Conservation (phyloP, 805 yeast genomes). For the Lachancea thermotolerans region DNA sequence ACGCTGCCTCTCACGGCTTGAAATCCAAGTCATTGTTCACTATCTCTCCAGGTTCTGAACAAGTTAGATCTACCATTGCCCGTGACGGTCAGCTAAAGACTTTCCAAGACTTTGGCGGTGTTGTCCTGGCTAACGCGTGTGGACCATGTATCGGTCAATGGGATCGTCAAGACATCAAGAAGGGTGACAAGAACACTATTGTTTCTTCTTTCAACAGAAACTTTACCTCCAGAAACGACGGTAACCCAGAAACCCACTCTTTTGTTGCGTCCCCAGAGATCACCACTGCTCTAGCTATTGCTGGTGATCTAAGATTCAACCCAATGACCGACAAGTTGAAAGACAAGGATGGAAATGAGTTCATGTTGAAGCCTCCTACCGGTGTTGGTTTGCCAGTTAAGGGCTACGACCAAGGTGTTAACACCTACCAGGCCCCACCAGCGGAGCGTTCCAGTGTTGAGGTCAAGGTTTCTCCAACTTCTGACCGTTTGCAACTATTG, state of each 20-base stretch:
- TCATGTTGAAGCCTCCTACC: slow-evolving; percentile 77
- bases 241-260: slow-evolving; percentile 96
- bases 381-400: slow-evolving; percentile 86
- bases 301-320: slow-evolving; percentile 95
- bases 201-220: slow-evolving; percentile 97
- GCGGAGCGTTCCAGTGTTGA: slow-evolving; percentile 65
- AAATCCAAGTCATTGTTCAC: slow-evolving; percentile 88
- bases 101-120: slow-evolving; percentile 87
- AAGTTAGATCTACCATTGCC: slow-evolving; percentile 95
- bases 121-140: slow-evolving; percentile 94
- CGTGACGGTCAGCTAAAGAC: slow-evolving; percentile 90
- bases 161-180: slow-evolving; percentile 90
- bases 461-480: slow-evolving; percentile 77
- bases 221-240: slow-evolving; percentile 96
- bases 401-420: slow-evolving; percentile 90
- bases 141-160: slow-evolving; percentile 99
- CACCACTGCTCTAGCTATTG: slow-evolving; percentile 89
- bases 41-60: slow-evolving; percentile 98
- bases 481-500: slow-evolving; percentile 93
- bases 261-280: slow-evolving; percentile 96
- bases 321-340: slow-evolving; percentile 86
- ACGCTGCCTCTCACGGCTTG: slow-evolving; percentile 86
- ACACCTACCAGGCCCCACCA: slow-evolving; percentile 98
- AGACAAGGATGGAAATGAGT: slow-evolving; percentile 85
- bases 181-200: slow-evolving; percentile 93